Evolutionary conservation across 208 protist genomes (phyloP), one percentile per base, ranked within the genome.

Genomic region (Trypanosoma vivax): DNA sequence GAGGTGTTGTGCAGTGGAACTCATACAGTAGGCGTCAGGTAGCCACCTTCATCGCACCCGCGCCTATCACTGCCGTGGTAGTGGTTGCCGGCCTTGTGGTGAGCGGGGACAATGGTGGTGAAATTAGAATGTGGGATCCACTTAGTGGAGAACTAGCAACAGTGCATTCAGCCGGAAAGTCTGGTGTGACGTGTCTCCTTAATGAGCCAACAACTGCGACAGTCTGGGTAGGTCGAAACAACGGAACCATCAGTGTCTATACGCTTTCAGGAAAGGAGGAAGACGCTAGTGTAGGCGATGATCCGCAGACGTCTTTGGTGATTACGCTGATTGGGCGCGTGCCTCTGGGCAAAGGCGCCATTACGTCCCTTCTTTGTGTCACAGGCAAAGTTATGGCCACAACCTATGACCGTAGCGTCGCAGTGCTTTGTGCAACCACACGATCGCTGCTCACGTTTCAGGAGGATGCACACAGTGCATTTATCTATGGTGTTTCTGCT

Each of bases 181-280:
- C 68, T 30, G 64, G 50, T 29, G 78, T 87, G 13, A 61, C 64
- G 2, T 46, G 50, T 50, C 24, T 92, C 34, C 50, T 88, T 31
- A 62, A 69, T 38, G 85, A 92, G 46, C 61, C 57, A 14, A 56
- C 49, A n/a, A 79, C 67, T 2, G 55, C 59, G 18, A 87, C 65
- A 10, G 27, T 92, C 5, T 92, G 85, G 85, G 80, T 80, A 2
- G 61, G 70, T 0, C 56, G 81, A 7, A 33, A 50, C 13, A 81
- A 88, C 33, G 80, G 79, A 35, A 72, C 68, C 31, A 35, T 89
- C 23, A 78, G 85, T 46, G 58, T 86, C 13, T 92, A 89, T 54
- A 39, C 53, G 13, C 19, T 88, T 31, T 7, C 21, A 0, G 27
- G 50, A 18, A 19, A 50, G 5, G 11, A 14, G 5, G 54, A 52